Evolutionary conservation across 495 filamentous ascomycete genomes (phyloP).

Genomic region (Aspergillus coremiiformis): DNA sequence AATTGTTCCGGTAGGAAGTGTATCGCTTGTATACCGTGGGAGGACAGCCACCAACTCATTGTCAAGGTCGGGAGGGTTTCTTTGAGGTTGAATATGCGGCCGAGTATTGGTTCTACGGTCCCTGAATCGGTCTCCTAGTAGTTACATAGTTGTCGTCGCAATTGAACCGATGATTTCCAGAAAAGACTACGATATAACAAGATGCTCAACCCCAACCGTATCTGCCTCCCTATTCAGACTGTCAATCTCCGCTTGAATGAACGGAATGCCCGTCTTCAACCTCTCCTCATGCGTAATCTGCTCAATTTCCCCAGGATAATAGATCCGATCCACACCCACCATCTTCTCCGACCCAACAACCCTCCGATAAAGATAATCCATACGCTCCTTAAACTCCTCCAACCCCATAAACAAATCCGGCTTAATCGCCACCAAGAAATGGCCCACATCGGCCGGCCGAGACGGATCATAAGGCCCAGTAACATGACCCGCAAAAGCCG

Average conservation of each 20-base stretch:
- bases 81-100: slow-evolving; percentile 56
- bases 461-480: slow-evolving; percentile 64
- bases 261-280: slow-evolving; percentile 54
- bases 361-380: slow-evolving; percentile 61
- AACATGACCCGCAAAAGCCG: slow-evolving; percentile 66
- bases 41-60: slow-evolving; percentile 47
- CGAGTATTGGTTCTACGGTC: slow-evolving; percentile 63
- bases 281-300: slow-evolving; percentile 52
- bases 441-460: slow-evolving; percentile 62
- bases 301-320: slow-evolving; percentile 75
- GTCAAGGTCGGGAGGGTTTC: slow-evolving; percentile 27
- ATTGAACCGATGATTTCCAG: too few species aligned
- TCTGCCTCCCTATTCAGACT: slow-evolving; percentile 61
- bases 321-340: slow-evolving; percentile 65
- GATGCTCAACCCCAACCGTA: slow-evolving; percentile 35
- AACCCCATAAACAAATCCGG: slow-evolving; percentile 68
- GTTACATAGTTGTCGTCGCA: too few species aligned
- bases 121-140: slow-evolving; percentile 2
- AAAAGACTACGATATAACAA: background rate
- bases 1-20: slow-evolving; percentile 33
- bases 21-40: slow-evolving; percentile 64
- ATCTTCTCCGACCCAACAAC: slow-evolving; percentile 59
- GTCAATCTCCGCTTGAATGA: slow-evolving; percentile 56
- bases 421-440: slow-evolving; percentile 68
- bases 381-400: slow-evolving; percentile 60